These are phyloP conservation scores for Cladosporium sp. DNA, from an alignment of 2,329 filamentous ascomycete species.

Conservation along the genomic window DNA sequence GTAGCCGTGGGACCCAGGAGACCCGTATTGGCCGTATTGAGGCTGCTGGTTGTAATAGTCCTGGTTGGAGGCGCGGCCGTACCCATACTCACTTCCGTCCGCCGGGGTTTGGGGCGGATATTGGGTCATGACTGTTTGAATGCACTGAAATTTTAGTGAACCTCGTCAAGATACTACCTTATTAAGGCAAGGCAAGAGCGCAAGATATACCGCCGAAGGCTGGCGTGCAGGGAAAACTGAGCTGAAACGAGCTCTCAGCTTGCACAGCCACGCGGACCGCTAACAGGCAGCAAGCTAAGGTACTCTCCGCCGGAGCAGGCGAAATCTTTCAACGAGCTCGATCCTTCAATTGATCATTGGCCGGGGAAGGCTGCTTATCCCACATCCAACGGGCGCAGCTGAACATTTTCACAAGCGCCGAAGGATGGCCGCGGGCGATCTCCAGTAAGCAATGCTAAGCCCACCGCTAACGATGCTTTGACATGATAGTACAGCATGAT, in stretches of 20 bases:
- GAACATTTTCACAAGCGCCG: neutral
- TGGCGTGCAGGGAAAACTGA: too few relatives aligned
- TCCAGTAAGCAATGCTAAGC: neutral
- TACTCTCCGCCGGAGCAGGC: too few relatives aligned
- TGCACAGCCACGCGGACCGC: neutral
- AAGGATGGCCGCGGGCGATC: neutral
- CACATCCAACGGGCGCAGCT: neutral
- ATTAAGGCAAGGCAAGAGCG: neutral
- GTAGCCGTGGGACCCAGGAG: constrained; percentile 10
- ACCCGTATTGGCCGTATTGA: constrained; percentile 13
- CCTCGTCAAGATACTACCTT: neutral
- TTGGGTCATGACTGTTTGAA: constrained; percentile 13
- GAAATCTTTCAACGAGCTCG: neutral
- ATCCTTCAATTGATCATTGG: neutral
- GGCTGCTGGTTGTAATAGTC: constrained; percentile 9
- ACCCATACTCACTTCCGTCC: constrained; percentile 11
- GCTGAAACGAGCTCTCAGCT: neutral
- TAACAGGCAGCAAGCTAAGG: neutral
- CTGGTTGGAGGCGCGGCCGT: constrained; percentile 8
- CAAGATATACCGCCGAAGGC: neutral
- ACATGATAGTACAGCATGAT: too few relatives aligned
- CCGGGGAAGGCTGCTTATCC: neutral
- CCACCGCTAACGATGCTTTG: neutral
- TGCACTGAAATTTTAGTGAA: neutral
- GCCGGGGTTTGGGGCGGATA: constrained; percentile 13